phyloP scores from a whole-genome alignment of 2,329 filamentous ascomycete genomes.

The Emydomyces testavorans region DNA sequence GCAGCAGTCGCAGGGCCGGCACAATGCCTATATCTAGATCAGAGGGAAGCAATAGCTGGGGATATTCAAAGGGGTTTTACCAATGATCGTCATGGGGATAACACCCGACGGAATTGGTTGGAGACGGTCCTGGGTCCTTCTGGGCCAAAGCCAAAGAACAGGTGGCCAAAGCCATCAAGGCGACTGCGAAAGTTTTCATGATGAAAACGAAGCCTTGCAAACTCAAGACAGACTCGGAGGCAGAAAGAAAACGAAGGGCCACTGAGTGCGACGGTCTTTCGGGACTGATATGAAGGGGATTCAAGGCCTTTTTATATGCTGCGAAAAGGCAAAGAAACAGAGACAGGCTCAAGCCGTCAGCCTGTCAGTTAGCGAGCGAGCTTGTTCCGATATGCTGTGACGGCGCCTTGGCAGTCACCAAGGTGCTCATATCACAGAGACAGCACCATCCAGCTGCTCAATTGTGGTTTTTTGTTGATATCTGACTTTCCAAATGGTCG shows the following conservation, averaged over 20 bases:
- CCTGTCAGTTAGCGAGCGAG: not conserved
- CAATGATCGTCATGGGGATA: constrained; percentile 18
- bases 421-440: constrained; percentile 4
- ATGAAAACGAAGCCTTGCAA: not conserved
- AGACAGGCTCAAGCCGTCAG: not conserved
- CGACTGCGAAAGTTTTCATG: constrained; percentile 8
- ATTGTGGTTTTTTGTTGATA: not conserved
- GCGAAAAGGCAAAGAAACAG: not conserved
- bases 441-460: not conserved
- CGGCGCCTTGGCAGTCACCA: constrained; percentile 8
- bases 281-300: not conserved
- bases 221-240: not conserved
- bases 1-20: constrained; percentile 20
- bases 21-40: constrained; percentile 21
- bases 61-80: constrained; percentile 3
- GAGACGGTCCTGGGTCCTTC: constrained; percentile 23
- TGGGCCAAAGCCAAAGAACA: constrained; percentile 11
- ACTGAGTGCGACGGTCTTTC: not conserved
- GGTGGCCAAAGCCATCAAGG: constrained; percentile 9
- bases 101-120: constrained; percentile 21
- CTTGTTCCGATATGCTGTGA: not conserved
- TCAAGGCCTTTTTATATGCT: not conserved
- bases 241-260: not conserved
- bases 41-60: not conserved
- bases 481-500: too few relatives aligned